Evolutionary conservation across 495 filamentous ascomycete species (phyloP).

Genomic region (Cercophora sp.): DNA sequence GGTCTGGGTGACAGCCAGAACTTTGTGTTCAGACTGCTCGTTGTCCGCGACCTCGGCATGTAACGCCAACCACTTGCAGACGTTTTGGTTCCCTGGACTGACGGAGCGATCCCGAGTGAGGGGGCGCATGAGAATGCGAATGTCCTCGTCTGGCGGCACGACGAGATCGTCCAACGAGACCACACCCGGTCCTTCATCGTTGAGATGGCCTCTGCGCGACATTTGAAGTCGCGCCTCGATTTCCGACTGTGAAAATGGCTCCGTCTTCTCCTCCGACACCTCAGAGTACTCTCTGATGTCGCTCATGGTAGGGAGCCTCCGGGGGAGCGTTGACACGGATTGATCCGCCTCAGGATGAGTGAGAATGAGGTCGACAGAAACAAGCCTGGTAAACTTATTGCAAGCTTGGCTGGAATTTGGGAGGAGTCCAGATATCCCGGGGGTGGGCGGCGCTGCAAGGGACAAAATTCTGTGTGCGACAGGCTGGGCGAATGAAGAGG

Average conservation of each 20-base stretch:
- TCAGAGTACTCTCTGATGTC: constrained; percentile 31
- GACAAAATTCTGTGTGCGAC: neutral
- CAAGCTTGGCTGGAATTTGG: neutral
- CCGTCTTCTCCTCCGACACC: constrained; percentile 46
- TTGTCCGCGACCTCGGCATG: constrained; percentile 41
- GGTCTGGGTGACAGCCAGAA: constrained; percentile 49
- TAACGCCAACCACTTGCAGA: constrained; percentile 41
- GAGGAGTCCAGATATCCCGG: neutral
- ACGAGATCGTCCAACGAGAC: constrained; percentile 43
- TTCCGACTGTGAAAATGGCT: constrained; percentile 48
- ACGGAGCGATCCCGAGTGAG: constrained; percentile 44
- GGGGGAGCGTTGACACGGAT: neutral
- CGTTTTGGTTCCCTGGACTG: constrained; percentile 42
- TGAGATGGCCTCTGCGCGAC: constrained; percentile 31
- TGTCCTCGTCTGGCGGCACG: constrained; percentile 38
- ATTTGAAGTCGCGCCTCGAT: constrained; percentile 31
- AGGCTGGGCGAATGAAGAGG: constrained; percentile 16
- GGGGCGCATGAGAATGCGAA: constrained; percentile 47
- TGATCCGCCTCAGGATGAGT: neutral
- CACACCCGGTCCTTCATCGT: constrained; percentile 28
- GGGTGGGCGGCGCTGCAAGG: constrained; percentile 7
- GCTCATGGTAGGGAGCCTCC: constrained; percentile 27
- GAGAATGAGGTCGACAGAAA: neutral
- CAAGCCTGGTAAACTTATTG: no score
- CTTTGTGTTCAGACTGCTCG: constrained; percentile 40